Conservation (phyloP, 2,329 filamentous ascomycete genomes). For the Epichloe scottii region DNA sequence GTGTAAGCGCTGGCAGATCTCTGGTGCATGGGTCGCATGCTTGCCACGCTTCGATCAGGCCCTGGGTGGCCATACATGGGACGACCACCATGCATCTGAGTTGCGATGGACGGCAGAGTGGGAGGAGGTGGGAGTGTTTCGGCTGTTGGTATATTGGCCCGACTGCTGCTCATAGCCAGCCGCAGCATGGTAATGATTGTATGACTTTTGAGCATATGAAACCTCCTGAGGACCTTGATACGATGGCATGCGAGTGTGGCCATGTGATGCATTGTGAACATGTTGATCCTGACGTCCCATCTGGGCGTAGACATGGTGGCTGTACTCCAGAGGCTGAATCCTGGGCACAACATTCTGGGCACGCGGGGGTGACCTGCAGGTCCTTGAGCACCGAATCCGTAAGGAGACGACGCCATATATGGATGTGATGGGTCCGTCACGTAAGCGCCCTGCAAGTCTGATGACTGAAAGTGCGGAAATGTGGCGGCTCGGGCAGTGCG, state of each 20-base stretch:
- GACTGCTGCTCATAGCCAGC: neutral
- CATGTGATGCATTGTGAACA: neutral
- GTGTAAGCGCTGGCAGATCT: conserved; percentile 13
- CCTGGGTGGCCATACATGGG: neutral
- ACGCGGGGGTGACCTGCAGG: conserved; percentile 6
- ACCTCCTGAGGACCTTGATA: neutral
- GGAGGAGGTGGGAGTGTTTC: conserved; percentile 4
- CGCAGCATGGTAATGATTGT: neutral
- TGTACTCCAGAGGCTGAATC: conserved; percentile 12
- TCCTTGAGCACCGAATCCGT: conserved; percentile 2
- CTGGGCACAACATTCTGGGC: conserved; percentile 12
- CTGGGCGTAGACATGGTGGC: neutral
- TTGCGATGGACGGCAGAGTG: conserved; percentile 14
- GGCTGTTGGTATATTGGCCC: neutral
- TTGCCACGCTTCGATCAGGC: neutral
- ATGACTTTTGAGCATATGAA: neutral
- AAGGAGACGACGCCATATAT: conserved; percentile 4
- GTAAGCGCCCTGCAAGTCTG: neutral
- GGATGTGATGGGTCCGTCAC: conserved; percentile 1
- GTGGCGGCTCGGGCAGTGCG: conserved; percentile 7
- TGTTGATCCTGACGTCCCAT: neutral
- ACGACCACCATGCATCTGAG: conserved; percentile 8
- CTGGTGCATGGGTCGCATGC: conserved; percentile 9
- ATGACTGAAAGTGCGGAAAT: conserved; percentile 1
- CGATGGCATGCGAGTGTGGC: conserved; percentile 2